Conservation (phyloP, 2,329 filamentous ascomycete species). For the Calonectria henricotiae region DNA sequence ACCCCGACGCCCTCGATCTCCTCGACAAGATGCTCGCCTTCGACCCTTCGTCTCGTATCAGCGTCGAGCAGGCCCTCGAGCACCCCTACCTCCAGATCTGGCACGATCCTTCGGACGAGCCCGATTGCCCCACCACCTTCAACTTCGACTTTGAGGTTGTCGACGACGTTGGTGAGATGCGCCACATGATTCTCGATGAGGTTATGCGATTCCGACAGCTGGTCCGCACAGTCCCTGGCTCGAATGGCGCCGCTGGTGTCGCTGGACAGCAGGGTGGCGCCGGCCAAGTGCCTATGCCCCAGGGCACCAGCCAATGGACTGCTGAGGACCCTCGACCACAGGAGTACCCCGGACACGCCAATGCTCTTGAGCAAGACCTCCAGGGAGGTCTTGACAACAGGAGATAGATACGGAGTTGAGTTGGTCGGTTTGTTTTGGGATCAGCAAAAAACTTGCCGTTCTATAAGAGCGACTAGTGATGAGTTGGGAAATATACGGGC, state of each 20-base stretch:
- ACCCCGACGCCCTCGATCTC: slow-evolving; percentile 94
- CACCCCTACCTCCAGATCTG: slow-evolving; percentile 98
- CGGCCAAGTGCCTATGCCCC: slow-evolving; percentile 69
- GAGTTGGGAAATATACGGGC: background rate
- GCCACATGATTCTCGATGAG: slow-evolving; percentile 97
- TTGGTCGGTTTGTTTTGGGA: background rate
- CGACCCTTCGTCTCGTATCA: slow-evolving; percentile 93
- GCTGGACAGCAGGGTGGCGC: slow-evolving; percentile 59
- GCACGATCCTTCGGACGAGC: slow-evolving; percentile 98
- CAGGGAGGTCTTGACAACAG: slow-evolving; percentile 64
- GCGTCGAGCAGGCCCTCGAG: slow-evolving; percentile 94
- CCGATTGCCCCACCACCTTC: slow-evolving; percentile 92
- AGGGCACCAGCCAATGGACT: slow-evolving; percentile 70
- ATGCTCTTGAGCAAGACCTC: slow-evolving; percentile 73
- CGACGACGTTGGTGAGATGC: slow-evolving; percentile 95
- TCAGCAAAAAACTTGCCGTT: slow-evolving; percentile 26
- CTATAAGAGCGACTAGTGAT: slow-evolving; percentile 27
- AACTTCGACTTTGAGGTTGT: slow-evolving; percentile 99
- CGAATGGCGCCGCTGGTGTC: slow-evolving; percentile 53
- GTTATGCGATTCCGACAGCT: slow-evolving; percentile 86
- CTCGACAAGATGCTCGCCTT: slow-evolving; percentile 98
- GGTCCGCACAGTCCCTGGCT: slow-evolving; percentile 69
- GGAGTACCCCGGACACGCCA: slow-evolving; percentile 68
- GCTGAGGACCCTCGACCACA: slow-evolving; percentile 75
- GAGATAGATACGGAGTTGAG: slow-evolving; percentile 40